Percentiles rank a stretch among this genome's conserved stretches.
Conservation (phyloP, 306 rosid genomes). For the Leucaena leucocephala region DNA sequence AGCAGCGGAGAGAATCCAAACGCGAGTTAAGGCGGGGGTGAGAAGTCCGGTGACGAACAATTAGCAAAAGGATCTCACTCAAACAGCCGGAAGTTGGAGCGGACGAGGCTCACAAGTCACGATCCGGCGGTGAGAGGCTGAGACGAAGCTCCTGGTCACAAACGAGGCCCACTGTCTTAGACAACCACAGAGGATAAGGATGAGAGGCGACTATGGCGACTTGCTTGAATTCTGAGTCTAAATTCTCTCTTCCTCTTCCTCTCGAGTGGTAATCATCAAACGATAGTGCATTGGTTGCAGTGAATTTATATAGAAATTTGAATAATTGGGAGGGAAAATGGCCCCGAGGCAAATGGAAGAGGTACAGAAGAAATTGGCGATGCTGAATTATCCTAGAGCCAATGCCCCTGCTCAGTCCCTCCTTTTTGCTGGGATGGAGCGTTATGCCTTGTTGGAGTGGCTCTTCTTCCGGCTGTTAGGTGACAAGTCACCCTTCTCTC, state of each 20-base stretch:
- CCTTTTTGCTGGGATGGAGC: constrained; percentile 96
- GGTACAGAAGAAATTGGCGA: constrained; percentile 72
- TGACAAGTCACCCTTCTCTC: constrained; percentile 69
- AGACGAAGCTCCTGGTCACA: neutral
- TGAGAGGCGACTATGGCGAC: neutral
- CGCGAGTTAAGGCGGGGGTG: too few species aligned
- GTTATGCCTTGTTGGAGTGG: constrained; percentile 95
- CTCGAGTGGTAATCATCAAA: neutral
- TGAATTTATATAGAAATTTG: constrained; percentile 14
- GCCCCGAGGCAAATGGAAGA: constrained; percentile 98
- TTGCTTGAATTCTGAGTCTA: neutral
- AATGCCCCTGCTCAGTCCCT: constrained; percentile 94
- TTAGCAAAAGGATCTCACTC: neutral
- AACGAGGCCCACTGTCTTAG: too few species aligned
- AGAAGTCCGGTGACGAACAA: too few species aligned
- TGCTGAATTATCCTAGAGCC: constrained; percentile 81
- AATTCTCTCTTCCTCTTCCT: neutral
- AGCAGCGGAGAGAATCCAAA: too few species aligned
- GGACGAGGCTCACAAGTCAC: neutral
- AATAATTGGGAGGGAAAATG: constrained; percentile 44
- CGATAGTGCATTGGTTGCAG: neutral
- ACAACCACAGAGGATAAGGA: neutral
- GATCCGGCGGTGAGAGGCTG: neutral
- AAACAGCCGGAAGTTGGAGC: neutral
- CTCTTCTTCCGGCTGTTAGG: constrained; percentile 75